Evolutionary conservation across 768 basidiomycete species (phyloP), one percentile per base, ranked within the genome.

Genomic region (Wakefieldia striispora): DNA sequence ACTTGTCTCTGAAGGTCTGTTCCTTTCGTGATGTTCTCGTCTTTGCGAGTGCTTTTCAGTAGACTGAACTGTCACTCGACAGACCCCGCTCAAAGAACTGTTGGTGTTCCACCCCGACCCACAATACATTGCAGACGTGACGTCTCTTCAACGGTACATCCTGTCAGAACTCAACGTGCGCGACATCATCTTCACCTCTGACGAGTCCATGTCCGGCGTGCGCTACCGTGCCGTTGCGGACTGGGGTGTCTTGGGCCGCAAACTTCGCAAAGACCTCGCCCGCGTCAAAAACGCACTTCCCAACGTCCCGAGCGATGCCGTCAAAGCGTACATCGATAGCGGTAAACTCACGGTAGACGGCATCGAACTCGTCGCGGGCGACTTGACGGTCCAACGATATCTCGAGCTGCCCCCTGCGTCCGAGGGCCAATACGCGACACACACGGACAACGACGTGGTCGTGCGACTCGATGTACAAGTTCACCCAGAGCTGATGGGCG

Each of bases 161-260:
- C 77, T 85, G 59, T 95, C 92, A 14, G 95, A 99, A 67, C 84
- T 99, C 60, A 99, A 99, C 70, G 84, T 98, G 50, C 91, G 93
- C 21, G 84, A 91, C 57, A 74, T 99, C 58, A 68, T 89, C 53
- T 91, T 97, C 77, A 94, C 86, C 47, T 88, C 88, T 2, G 89
- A 97, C 64, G 97, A 98, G 69, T 71, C 76, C 12, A 69, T 79
- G 26, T 91, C 92, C 29, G 92, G 95, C 20, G 88, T 97, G 57
- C 83, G 83, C 53, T 98, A 97, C 77, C 83, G 83, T 47, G 95
- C 86, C 5, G 84, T 86, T 24, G 95, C 97, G 10, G 97, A 99
- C 72, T 97, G 93, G 91, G 76, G 82, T n/a, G 86, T 91, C 13
- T 79, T 99, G 43, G 97, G 97, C 42, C 83, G 84, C 61, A 98